Evolutionary conservation across 352 stramenopile species (phyloP).

Genomic region (Phytophthora pistaciae): DNA sequence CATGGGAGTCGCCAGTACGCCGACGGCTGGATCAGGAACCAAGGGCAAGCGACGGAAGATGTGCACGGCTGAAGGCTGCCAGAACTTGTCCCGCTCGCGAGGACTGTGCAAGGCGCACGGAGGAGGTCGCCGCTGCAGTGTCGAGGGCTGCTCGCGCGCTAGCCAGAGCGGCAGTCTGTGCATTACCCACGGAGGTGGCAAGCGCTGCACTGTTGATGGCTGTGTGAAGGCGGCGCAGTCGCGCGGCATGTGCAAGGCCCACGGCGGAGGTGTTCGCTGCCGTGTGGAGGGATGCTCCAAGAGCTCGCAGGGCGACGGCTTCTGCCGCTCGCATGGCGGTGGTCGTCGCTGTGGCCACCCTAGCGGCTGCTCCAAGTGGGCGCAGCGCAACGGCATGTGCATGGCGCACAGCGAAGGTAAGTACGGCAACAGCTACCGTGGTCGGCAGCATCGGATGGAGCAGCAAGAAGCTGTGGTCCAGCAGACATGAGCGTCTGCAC

Average conservation of each 20-base stretch:
- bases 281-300: conserved; percentile 85
- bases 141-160: conserved; percentile 80
- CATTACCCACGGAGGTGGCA: conserved; percentile 86
- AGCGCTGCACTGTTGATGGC: conserved; percentile 83
- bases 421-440: conserved; percentile 86
- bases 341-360: conserved; percentile 77
- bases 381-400: conserved; percentile 87
- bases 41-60: conserved; percentile 85
- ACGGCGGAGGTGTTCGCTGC: conserved; percentile 84
- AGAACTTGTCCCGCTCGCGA: conserved; percentile 80
- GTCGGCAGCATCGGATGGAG: conserved; percentile 57
- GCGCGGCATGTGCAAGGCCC: conserved; percentile 87
- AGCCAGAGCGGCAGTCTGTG: conserved; percentile 86
- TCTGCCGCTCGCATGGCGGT: conserved; percentile 81
- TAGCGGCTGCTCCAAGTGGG: conserved; percentile 82
- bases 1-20: conserved; percentile 23
- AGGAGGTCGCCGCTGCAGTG: conserved; percentile 76
- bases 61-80: conserved; percentile 79
- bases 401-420: conserved; percentile 87
- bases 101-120: conserved; percentile 85
- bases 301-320: conserved; percentile 86
- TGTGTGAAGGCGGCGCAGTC: conserved; percentile 84
- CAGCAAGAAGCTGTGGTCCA: conserved; percentile 14
- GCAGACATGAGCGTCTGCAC: conserved; percentile 19
- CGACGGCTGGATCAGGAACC: conserved; percentile 22